phyloP scores from a whole-genome alignment of 129 eudicot genomes.

The Flaveria linearis region DNA sequence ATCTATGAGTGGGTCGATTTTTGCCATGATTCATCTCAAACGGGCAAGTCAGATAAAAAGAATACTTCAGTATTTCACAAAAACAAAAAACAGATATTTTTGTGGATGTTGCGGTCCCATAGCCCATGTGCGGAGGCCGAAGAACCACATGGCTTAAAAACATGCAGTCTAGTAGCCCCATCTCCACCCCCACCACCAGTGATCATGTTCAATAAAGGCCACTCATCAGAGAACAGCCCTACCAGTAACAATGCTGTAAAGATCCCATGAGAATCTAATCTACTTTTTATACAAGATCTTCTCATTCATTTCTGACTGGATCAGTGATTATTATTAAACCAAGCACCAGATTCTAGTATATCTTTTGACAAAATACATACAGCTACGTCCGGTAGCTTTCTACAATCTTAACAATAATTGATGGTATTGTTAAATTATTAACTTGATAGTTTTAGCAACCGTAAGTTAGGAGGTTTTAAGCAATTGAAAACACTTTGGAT shows the following conservation, averaged over 20 bases:
- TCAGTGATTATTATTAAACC: slow-evolving; percentile 10
- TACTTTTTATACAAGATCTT: slow-evolving; percentile 26
- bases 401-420: too few species aligned
- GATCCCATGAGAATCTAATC: slow-evolving; percentile 27
- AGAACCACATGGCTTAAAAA: slow-evolving; percentile 23
- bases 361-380: background rate
- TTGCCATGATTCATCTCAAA: background rate
- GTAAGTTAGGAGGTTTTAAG: too few species aligned
- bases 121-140: slow-evolving; percentile 30
- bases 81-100: slow-evolving; percentile 17
- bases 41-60: background rate
- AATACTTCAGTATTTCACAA: background rate
- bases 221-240: slow-evolving; percentile 19
- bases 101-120: slow-evolving; percentile 29
- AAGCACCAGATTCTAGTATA: slow-evolving; percentile 25
- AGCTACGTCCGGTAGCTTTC: background rate
- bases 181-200: background rate
- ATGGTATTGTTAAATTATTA: too few species aligned
- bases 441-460: too few species aligned
- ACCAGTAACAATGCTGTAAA: slow-evolving; percentile 23
- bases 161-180: background rate
- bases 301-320: slow-evolving; percentile 19
- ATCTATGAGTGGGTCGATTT: background rate
- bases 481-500: background rate
- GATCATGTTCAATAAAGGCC: slow-evolving; percentile 29